A percentile compares a stretch with the other conserved stretches of the same genome.
Conservation (phyloP, 345 rosid species). For the Eutrema yunnanense region DNA sequence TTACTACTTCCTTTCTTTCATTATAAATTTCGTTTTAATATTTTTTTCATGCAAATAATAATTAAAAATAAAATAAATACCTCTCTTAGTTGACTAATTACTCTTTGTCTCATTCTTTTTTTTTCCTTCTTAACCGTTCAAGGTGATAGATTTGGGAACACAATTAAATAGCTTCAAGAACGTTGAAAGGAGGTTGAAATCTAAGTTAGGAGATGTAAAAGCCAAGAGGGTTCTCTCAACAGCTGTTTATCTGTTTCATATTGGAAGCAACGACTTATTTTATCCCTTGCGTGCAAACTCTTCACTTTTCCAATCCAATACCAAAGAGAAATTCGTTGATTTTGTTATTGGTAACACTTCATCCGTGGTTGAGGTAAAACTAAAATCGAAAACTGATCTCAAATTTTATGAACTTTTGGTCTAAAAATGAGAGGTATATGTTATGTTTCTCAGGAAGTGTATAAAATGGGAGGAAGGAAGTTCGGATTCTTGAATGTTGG, state of each 20-base stretch:
- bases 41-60: no score
- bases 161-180: constrained; percentile 37
- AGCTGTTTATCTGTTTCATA: constrained; percentile 39
- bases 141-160: constrained; percentile 39
- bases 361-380: constrained; percentile 31
- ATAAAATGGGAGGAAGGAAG: constrained; percentile 44
- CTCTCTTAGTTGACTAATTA: not conserved
- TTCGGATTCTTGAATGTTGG: constrained; percentile 37
- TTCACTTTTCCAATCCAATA: constrained; percentile 9
- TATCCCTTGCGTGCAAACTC: constrained; percentile 19
- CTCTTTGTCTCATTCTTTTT: no score
- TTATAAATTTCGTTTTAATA: not conserved
- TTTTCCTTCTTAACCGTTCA: not conserved
- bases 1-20: not conserved
- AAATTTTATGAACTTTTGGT: not conserved
- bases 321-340: constrained; percentile 29
- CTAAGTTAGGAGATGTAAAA: constrained; percentile 33
- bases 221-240: constrained; percentile 29
- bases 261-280: constrained; percentile 25
- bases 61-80: no score
- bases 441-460: constrained; percentile 31
- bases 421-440: not conserved
- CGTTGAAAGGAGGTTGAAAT: constrained; percentile 27
- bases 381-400: not conserved
- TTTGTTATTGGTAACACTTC: constrained; percentile 41